Conservation (phyloP, 345 rosid species). For the Psidium guajava region DNA sequence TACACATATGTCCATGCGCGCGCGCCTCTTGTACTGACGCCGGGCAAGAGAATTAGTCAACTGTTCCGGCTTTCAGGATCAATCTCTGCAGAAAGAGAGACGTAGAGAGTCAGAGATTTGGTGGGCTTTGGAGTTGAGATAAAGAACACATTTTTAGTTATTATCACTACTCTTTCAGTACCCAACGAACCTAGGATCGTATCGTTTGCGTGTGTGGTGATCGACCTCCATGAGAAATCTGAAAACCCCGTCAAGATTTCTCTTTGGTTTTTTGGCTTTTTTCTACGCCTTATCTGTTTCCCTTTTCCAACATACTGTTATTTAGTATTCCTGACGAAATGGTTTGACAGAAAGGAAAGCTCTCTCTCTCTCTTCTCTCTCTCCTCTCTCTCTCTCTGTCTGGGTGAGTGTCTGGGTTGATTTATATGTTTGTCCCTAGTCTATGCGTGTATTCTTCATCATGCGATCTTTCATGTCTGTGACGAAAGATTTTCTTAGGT, state of each 20-base stretch:
- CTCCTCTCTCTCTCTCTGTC: neutral
- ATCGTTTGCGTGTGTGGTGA: neutral
- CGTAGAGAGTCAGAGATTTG: neutral
- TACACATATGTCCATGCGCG: neutral
- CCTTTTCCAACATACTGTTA: neutral
- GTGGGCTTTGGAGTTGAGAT: neutral
- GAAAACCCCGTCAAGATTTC: neutral
- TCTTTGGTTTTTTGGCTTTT: neutral
- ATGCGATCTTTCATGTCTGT: neutral
- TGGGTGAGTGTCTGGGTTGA: neutral
- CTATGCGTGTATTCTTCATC: neutral
- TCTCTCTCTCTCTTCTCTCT: neutral
- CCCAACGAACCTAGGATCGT: conserved; percentile 1
- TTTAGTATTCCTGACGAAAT: neutral
- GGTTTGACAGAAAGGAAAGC: neutral
- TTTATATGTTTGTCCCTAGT: neutral
- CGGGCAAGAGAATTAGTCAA: neutral
- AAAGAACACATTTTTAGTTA: neutral
- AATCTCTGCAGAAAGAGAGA: neutral
- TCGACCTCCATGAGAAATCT: neutral
- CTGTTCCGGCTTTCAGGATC: neutral
- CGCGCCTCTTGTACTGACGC: neutral
- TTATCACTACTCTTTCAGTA: neutral
- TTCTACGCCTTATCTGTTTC: neutral
- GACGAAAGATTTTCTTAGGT: neutral